These are phyloP conservation scores for Fusarium subglutinans DNA, from an alignment of 2,329 filamentous ascomycete genomes.

Conservation along the genomic window DNA sequence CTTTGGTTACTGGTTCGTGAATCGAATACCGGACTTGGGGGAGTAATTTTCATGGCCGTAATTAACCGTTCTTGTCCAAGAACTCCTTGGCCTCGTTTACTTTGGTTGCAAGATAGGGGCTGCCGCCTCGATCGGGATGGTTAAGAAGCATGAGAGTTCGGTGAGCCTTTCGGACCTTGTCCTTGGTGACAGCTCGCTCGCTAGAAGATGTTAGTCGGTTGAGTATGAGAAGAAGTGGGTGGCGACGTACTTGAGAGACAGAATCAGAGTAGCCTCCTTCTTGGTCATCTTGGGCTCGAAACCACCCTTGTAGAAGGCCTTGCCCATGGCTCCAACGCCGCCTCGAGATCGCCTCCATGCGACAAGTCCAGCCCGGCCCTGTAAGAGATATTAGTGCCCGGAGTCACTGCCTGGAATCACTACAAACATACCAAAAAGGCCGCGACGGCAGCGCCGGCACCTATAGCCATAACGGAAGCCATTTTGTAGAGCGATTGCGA, in stretches of 20 bases:
- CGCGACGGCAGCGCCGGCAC: conserved; percentile 60
- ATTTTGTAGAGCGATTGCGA: conserved; percentile 39
- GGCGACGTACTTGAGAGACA: conserved; percentile 80
- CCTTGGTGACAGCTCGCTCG: conserved; percentile 87
- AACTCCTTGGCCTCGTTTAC: conserved; percentile 99
- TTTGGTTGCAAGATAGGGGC: conserved; percentile 95
- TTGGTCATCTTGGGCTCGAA: conserved; percentile 96
- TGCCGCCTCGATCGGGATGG: conserved; percentile 96
- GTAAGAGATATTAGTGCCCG: conserved; percentile 23
- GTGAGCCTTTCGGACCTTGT: conserved; percentile 95
- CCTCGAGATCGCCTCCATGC: conserved; percentile 85
- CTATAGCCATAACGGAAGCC: conserved; percentile 57
- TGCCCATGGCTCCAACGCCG: conserved; percentile 81
- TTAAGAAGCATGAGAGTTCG: conserved; percentile 96
- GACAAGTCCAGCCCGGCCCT: conserved; percentile 93
- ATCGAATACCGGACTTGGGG: neutral
- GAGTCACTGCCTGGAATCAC: neutral
- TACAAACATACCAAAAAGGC: conserved; percentile 58
- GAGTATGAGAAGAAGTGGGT: neutral
- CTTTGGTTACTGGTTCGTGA: neutral
- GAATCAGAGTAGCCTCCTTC: conserved; percentile 88
- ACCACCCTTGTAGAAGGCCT: conserved; percentile 97
- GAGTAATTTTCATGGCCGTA: conserved; percentile 13
- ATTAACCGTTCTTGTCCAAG: conserved; percentile 72
- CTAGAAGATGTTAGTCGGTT: conserved; percentile 56